Evolutionary conservation across 306 rosid genomes (phyloP).

Genomic region (Sicyos baderoa): DNA sequence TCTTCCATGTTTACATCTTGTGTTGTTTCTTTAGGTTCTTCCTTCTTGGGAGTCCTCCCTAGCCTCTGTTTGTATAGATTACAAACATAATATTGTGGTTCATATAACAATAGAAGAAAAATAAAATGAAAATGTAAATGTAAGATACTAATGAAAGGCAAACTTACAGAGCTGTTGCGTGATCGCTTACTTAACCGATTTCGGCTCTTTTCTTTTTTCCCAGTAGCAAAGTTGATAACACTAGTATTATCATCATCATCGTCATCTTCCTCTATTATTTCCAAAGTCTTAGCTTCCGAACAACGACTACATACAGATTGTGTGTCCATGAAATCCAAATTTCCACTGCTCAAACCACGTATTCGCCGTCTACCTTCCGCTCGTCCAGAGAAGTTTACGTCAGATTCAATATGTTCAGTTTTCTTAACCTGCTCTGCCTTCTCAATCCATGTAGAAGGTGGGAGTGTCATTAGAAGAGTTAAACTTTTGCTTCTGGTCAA

Average conservation of each 20-base stretch:
- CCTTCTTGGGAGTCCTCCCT: constrained; percentile 5
- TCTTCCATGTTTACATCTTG: constrained; percentile 22
- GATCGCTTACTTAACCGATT: constrained; percentile 25
- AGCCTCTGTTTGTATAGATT: constrained; percentile 28
- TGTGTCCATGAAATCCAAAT: constrained; percentile 27
- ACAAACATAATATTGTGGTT: constrained; percentile 19
- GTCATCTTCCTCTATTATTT: constrained; percentile 43
- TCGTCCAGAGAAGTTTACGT: constrained; percentile 25
- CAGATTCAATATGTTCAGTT: constrained; percentile 17
- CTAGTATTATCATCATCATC: constrained; percentile 49
- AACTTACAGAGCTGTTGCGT: constrained; percentile 30
- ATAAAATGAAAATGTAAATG: too few relatives aligned
- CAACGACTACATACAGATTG: constrained; percentile 11
- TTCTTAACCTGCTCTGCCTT: constrained; percentile 30
- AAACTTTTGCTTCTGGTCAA: constrained; percentile 42
- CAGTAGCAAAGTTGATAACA: constrained; percentile 41
- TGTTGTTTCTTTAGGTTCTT: constrained; percentile 22
- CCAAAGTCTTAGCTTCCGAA: constrained; percentile 10
- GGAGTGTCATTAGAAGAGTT: constrained; percentile 28
- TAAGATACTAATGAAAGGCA: not conserved
- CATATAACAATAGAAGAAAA: not conserved
- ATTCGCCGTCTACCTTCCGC: constrained; percentile 23
- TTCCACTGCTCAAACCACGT: constrained; percentile 27
- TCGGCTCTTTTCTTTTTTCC: constrained; percentile 28
- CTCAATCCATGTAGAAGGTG: constrained; percentile 25